phyloP scores from a whole-genome alignment of 148 eudicot genomes.

The Fagopyrum homotropicum region DNA sequence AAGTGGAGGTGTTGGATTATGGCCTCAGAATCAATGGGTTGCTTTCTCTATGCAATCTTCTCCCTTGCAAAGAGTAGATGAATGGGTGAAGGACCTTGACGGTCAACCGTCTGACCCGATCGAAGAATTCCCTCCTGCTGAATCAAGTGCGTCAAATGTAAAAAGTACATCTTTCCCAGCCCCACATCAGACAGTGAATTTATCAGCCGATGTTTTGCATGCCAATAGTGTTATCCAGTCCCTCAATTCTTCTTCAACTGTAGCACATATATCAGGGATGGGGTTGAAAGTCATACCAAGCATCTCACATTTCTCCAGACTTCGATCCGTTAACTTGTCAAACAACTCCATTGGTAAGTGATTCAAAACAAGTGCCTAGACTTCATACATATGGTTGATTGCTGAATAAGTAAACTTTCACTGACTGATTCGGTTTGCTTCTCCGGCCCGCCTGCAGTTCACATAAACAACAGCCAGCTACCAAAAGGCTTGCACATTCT shows the following conservation, averaged over 20 bases:
- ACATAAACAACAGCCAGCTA: constrained; percentile 65
- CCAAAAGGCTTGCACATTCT: constrained; percentile 89
- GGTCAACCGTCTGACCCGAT: constrained; percentile 22
- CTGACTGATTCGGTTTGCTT: constrained; percentile 13
- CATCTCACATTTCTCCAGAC: constrained; percentile 62
- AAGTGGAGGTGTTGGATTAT: constrained; percentile 46
- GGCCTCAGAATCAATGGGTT: constrained; percentile 94
- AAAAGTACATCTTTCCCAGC: constrained; percentile 24
- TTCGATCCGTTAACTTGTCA: constrained; percentile 79
- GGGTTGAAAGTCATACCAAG: constrained; percentile 71
- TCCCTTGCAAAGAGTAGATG: constrained; percentile 48
- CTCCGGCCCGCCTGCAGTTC: constrained; percentile 38
- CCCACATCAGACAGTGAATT: constrained; percentile 24
- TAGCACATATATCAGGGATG: constrained; percentile 76
- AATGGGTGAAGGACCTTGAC: constrained; percentile 68
- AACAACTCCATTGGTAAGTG: constrained; percentile 66
- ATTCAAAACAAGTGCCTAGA: not conserved
- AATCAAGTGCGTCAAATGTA: constrained; percentile 23
- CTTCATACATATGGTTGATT: not conserved
- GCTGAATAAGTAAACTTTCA: not conserved
- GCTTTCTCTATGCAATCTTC: constrained; percentile 62
- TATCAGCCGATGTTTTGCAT: constrained; percentile 57
- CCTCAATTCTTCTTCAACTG: constrained; percentile 83
- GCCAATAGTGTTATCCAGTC: constrained; percentile 72
- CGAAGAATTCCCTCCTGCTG: constrained; percentile 48